phyloP scores from a whole-genome alignment of 768 basidiomycete species.

The Pisolithus sp. region DNA sequence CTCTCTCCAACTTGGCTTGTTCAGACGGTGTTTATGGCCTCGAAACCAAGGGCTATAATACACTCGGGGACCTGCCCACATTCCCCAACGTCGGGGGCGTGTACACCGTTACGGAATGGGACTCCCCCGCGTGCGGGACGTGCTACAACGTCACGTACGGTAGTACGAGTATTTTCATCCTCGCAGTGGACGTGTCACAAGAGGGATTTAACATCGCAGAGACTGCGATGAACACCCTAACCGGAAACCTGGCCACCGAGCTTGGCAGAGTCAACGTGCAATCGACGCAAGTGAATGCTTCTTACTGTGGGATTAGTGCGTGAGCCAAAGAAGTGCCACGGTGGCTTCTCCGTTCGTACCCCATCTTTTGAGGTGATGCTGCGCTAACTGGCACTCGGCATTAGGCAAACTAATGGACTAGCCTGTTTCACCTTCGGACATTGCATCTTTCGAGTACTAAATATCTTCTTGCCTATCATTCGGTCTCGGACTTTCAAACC shows the following conservation, averaged over 20 bases:
- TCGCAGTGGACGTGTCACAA: constrained; percentile 24
- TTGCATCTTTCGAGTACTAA: too few species aligned
- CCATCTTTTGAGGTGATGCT: too few species aligned
- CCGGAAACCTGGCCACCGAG: constrained; percentile 38
- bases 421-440: too few species aligned
- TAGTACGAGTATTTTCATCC: constrained; percentile 10
- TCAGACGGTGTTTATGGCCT: constrained; percentile 30
- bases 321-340: too few species aligned
- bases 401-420: too few species aligned
- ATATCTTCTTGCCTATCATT: too few species aligned
- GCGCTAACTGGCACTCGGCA: too few species aligned
- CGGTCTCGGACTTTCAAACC: too few species aligned
- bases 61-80: constrained; percentile 25
- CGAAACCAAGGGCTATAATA: constrained; percentile 24
- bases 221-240: constrained; percentile 50
- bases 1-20: constrained; percentile 23
- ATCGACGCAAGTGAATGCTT: constrained; percentile 36
- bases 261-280: constrained; percentile 44
- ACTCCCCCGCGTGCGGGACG: constrained; percentile 27
- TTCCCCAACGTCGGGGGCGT: constrained; percentile 31
- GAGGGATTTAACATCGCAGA: constrained; percentile 44
- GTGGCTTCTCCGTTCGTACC: too few species aligned
- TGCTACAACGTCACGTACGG: constrained; percentile 27
- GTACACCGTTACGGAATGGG: constrained; percentile 24
- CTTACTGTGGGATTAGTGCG: constrained; percentile 38